phyloP scores from a whole-genome alignment of 1,139 yeast species.

The Debaryomyces psychrophilus region DNA sequence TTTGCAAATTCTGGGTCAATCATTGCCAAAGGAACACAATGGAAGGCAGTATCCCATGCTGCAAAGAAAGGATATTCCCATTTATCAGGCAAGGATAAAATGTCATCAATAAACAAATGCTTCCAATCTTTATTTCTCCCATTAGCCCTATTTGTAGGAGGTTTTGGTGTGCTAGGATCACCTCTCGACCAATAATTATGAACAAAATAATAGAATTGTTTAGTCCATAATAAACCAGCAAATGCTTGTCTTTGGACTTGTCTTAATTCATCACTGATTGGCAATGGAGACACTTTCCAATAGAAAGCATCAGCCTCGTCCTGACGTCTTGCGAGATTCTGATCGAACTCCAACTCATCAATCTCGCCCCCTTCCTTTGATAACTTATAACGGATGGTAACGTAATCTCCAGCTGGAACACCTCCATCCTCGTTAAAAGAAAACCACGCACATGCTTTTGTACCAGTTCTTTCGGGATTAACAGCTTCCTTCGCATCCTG shows the following conservation, averaged over 20 bases:
- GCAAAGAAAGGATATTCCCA: conserved; percentile 98
- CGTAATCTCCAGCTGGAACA: conserved; percentile 88
- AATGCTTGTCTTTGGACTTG: conserved; percentile 92
- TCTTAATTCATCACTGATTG: conserved; percentile 80
- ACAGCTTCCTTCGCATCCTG: conserved; percentile 61
- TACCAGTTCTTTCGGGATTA: conserved; percentile 72
- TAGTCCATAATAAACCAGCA: conserved; percentile 93
- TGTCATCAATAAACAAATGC: conserved; percentile 86
- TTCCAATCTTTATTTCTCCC: conserved; percentile 90
- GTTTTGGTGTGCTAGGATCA: conserved; percentile 76
- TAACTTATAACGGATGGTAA: conserved; percentile 80
- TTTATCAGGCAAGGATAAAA: conserved; percentile 89
- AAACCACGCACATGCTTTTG: conserved; percentile 78
- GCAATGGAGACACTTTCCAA: conserved; percentile 87
- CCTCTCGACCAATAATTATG: conserved; percentile 90
- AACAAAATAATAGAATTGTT: conserved; percentile 87
- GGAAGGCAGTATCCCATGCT: conserved; percentile 98
- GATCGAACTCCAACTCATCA: conserved; percentile 79
- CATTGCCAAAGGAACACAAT: conserved; percentile 92
- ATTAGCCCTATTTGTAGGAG: conserved; percentile 78
- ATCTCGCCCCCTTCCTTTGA: conserved; percentile 53
- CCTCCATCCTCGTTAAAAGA: conserved; percentile 74
- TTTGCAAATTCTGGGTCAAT: conserved; percentile 94
- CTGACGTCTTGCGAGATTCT: conserved; percentile 71
- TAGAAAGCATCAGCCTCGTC: conserved; percentile 94